Evolutionary conservation across 176 grass and related monocot species (phyloP).

Genomic region (Triticum dicoccoides): DNA sequence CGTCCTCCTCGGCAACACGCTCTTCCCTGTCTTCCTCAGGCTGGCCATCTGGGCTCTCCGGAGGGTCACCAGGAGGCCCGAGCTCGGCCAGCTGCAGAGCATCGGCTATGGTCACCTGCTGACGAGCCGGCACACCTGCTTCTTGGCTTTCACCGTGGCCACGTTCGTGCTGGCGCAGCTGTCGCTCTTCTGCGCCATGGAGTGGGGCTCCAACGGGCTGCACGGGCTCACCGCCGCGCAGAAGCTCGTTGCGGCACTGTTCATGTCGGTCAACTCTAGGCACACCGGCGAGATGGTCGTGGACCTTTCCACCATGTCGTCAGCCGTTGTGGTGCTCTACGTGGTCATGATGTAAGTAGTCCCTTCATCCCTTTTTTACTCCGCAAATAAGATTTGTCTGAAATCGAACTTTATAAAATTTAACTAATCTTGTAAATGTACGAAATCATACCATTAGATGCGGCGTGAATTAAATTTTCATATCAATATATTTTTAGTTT

Average conservation of each 20-base stretch:
- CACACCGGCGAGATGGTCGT: conserved; percentile 64
- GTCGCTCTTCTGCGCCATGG: conserved; percentile 57
- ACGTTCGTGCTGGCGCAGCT: conserved; percentile 40
- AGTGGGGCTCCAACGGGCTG: conserved; percentile 66
- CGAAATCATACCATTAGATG: too few species aligned
- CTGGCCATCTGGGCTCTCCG: conserved; percentile 30
- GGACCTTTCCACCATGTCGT: conserved; percentile 49
- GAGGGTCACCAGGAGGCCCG: conserved; percentile 34
- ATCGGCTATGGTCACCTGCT: conserved; percentile 48
- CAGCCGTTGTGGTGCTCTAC: conserved; percentile 59
- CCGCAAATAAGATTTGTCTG: too few species aligned
- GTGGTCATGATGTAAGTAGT: conserved; percentile 81
- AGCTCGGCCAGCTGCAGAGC: conserved; percentile 27
- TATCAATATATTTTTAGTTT: too few species aligned
- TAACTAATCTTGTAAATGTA: too few species aligned
- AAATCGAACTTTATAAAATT: too few species aligned
- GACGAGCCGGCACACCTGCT: conserved; percentile 13
- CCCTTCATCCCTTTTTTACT: too few species aligned
- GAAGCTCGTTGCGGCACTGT: conserved; percentile 60
- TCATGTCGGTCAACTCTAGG: conserved; percentile 76
- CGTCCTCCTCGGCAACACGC: conserved; percentile 64
- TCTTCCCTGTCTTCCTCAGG: conserved; percentile 63
- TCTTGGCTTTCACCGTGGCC: conserved; percentile 42
- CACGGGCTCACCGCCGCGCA: conserved; percentile 34
- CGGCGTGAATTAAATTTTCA: too few species aligned